Evolutionary conservation across 108 stramenopile genomes (phyloP).

Genomic region (Fistulifera solaris): DNA sequence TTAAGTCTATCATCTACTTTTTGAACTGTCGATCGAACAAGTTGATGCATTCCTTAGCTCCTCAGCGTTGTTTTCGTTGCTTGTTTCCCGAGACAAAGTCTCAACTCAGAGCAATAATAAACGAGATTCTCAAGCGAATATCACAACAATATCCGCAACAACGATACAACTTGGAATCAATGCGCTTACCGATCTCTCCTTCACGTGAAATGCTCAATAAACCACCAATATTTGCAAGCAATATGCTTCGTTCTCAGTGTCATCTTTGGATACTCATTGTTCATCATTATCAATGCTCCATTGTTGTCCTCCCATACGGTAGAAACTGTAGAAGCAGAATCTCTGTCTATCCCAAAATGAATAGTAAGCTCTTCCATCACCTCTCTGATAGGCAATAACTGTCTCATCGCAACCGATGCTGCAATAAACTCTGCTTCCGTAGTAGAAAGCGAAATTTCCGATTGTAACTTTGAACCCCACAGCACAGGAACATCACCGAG

Average conservation of each 20-base stretch:
- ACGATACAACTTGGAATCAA: conserved; percentile 9
- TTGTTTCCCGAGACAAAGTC: too few relatives aligned
- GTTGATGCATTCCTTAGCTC: too few relatives aligned
- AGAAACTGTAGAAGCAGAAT: neutral
- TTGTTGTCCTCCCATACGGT: conserved; percentile 23
- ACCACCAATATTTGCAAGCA: conserved; percentile 27
- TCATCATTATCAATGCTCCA: conserved; percentile 18
- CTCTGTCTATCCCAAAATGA: conserved; percentile 8
- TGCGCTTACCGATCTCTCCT: conserved; percentile 3
- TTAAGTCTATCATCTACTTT: too few relatives aligned
- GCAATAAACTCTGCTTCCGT: conserved; percentile 43
- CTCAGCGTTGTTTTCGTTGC: too few relatives aligned
- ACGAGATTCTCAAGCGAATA: too few relatives aligned
- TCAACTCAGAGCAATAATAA: too few relatives aligned
- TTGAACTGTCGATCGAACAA: too few relatives aligned
- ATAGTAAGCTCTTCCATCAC: conserved; percentile 5
- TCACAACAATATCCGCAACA: too few relatives aligned
- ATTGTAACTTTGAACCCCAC: conserved; percentile 30
- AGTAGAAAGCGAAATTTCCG: conserved; percentile 33
- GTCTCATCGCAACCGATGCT: conserved; percentile 21
- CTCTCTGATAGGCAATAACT: conserved; percentile 19
- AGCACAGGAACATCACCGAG: conserved; percentile 3
- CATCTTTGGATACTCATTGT: conserved; percentile 8
- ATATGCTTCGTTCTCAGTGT: conserved; percentile 28
- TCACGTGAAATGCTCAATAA: conserved; percentile 6